Base-by-base conservation (phyloP, 2,329 filamentous ascomycete genomes). In the Neofusicoccum laricinum region DNA sequence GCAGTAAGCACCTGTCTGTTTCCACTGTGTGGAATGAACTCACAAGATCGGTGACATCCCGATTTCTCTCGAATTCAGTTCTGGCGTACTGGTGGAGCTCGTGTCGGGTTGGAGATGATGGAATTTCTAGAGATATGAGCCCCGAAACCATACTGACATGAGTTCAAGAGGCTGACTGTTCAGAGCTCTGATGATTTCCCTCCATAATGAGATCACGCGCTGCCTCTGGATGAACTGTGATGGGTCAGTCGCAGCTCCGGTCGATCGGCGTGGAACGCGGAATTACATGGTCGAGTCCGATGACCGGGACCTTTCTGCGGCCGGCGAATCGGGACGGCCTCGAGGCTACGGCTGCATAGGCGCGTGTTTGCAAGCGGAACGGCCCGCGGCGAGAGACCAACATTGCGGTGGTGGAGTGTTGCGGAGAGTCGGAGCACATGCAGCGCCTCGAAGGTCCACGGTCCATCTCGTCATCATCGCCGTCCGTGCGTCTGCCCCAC, bases 31-130 rank as follows among this genome's bases (percentile, higher is more conserved):
- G 19, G n/a, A 38, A 36, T 43, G 25, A 58, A 70, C 75, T 66
- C 74, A 82, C 80, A 38, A 83, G 66, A 67, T 84, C 82, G 38
- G 78, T 77, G 2, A 83, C 77, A 58, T 77, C 68, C 30, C 73
- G 75, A 64, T 82, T 77, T 55, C 79, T 75, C 68, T 82, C 80
- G 65, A 84, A 84, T 64, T 84, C 82, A 11, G 73, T 73, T 48
- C 81, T 72, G 5, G 81, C 82, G 68, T 80, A 84, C n/a, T 75
- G 71, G 38, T 75, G 73, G 76, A 84, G 79, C 61, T 84, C 82
- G 45, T 69, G 65, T 34, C 75, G 70, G 4, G 76, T 78, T 2
- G 72, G 67, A 4, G 74, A 73, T 4, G 71, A 68, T 2, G 75
- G 76, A 11, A 78, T 73, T 57, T 72, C 76, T 77, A 45, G 21